A percentile compares a stretch with the other conserved stretches of the same genome.
Conservation (phyloP, 2,329 filamentous ascomycete species). For the Colletotrichum sp. region DNA sequence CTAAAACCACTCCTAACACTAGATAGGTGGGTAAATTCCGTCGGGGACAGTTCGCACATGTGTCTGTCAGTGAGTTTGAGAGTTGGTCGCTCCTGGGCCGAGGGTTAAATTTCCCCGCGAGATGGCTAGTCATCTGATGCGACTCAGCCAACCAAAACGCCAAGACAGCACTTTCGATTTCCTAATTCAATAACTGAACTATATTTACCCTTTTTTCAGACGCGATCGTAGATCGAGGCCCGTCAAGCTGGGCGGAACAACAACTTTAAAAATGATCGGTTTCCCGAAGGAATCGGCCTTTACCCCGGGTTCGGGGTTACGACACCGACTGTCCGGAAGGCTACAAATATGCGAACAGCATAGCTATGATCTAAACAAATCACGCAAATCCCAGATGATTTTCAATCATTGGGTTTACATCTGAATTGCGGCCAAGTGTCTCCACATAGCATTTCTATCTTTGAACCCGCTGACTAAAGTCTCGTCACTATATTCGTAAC, state of each 20-base stretch:
- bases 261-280: background rate
- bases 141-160: background rate
- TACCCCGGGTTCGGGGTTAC: background rate
- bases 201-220: background rate
- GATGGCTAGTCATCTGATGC: background rate
- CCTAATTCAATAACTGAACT: background rate
- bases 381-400: no score
- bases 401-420: no score
- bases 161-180: background rate
- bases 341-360: background rate
- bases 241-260: background rate
- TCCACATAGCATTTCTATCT: no score
- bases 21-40: background rate
- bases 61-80: background rate
- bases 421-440: no score
- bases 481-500: no score
- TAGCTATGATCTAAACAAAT: background rate
- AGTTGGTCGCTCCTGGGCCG: background rate
- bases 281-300: background rate
- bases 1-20: fast-evolving
- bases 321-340: background rate
- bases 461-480: no score
- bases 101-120: background rate
- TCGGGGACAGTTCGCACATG: background rate
- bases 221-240: background rate